Conservation (phyloP, 75 land plant species). For the Selaginella tamariscina region DNA sequence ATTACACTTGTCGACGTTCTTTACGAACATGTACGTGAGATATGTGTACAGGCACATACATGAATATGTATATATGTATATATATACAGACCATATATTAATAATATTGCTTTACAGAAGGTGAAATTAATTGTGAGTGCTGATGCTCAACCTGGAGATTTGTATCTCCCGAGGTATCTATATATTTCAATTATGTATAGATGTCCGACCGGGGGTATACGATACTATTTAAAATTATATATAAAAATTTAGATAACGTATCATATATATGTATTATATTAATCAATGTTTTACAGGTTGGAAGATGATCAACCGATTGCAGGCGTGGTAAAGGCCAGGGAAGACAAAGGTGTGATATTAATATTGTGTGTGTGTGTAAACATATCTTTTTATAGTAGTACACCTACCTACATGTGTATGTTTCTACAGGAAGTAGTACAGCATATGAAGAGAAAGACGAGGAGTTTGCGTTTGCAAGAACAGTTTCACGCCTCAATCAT, state of each 20-base stretch:
- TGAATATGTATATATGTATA: too few relatives aligned
- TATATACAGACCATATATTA: too few relatives aligned
- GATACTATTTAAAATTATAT: too few relatives aligned
- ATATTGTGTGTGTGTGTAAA: too few relatives aligned
- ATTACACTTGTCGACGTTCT: slow-evolving; percentile 32
- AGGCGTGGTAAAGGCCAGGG: background rate
- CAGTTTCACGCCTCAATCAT: slow-evolving; percentile 29
- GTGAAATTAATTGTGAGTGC: slow-evolving; percentile 31
- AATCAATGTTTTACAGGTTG: slow-evolving; percentile 18
- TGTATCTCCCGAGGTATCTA: slow-evolving; percentile 26
- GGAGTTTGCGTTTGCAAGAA: slow-evolving; percentile 33
- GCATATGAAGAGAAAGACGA: slow-evolving; percentile 29
- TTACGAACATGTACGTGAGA: slow-evolving; percentile 31
- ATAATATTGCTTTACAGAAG: slow-evolving; percentile 22
- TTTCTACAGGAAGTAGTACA: too few relatives aligned
- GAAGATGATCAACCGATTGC: slow-evolving; percentile 13
- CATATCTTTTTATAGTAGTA: too few relatives aligned
- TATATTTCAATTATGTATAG: background rate
- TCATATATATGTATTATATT: slow-evolving; percentile 10
- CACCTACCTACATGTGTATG: too few relatives aligned
- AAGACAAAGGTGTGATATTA: background rate
- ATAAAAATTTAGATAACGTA: background rate
- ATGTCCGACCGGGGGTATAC: too few relatives aligned
- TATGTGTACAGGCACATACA: too few relatives aligned
- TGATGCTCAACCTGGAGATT: slow-evolving; percentile 21